These are phyloP conservation scores for Lasiodiplodia hormozganensis DNA, from an alignment of 2,329 filamentous ascomycete genomes.

Conservation along the genomic window DNA sequence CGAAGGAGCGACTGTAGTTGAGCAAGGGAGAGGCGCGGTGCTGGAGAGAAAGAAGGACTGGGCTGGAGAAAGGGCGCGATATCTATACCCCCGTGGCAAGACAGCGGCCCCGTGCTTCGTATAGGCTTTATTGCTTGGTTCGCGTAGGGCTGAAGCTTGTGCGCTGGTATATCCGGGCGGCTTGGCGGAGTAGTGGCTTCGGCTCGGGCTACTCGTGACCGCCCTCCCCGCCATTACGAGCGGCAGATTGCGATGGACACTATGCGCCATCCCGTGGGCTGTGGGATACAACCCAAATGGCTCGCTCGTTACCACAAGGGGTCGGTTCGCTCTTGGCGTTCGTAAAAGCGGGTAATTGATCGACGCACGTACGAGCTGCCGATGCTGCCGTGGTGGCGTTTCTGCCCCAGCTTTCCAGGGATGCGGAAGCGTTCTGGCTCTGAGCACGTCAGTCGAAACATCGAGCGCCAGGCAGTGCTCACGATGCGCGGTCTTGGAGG, in stretches of 20 bases:
- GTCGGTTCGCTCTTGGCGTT: slow-evolving; percentile 13
- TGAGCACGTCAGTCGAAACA: background rate
- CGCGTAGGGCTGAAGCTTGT: slow-evolving; percentile 26
- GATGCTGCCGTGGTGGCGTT: slow-evolving; percentile 1
- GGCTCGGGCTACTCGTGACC: background rate
- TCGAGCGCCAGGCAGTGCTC: background rate
- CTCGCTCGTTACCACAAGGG: slow-evolving; percentile 16
- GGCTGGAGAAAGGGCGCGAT: background rate
- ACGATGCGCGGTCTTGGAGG: background rate
- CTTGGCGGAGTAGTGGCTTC: slow-evolving; percentile 8
- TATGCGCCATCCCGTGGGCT: background rate
- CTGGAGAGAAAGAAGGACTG: background rate
- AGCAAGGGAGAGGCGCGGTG: slow-evolving; percentile 14
- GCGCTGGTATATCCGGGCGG: background rate
- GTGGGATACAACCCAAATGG: slow-evolving; percentile 12
- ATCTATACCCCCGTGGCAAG: slow-evolving; percentile 15
- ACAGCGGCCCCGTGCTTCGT: background rate
- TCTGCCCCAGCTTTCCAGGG: background rate
- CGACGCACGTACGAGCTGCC: slow-evolving; percentile 15
- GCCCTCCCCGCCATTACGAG: slow-evolving; percentile 24
- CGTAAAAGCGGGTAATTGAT: slow-evolving; percentile 27
- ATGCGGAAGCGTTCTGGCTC: background rate
- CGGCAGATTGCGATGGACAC: slow-evolving; percentile 16
- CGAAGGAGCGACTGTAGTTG: slow-evolving; percentile 14
- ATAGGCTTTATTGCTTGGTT: slow-evolving; percentile 23